Conservation (phyloP, 179 eudicot species). For the Actinidia chinensis region DNA sequence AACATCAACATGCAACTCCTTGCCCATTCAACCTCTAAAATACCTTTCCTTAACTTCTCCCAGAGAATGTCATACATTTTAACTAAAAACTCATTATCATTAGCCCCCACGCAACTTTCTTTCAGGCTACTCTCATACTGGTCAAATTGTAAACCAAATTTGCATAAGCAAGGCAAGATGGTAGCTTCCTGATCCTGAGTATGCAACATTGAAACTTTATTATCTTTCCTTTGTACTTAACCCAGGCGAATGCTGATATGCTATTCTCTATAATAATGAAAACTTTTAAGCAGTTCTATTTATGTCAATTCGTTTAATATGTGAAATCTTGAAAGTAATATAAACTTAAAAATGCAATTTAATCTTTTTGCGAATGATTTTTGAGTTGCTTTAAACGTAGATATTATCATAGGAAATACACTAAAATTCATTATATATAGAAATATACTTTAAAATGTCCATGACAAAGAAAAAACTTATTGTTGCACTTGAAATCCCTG, state of each 20-base stretch:
- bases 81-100: background rate
- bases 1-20: no score
- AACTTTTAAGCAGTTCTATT: background rate
- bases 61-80: background rate
- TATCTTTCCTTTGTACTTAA: background rate
- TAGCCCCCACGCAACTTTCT: background rate
- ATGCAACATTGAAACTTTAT: background rate
- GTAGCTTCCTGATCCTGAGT: background rate
- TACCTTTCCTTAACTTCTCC: background rate
- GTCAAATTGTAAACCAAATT: no score
- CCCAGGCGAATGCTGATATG: slow-evolving; percentile 7
- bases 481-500: slow-evolving; percentile 24
- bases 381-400: background rate
- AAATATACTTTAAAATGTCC: slow-evolving; percentile 1
- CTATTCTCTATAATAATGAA: background rate
- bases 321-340: background rate
- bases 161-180: background rate
- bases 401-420: slow-evolving; percentile 5
- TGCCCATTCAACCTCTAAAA: background rate
- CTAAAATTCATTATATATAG: slow-evolving; percentile 1
- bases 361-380: background rate
- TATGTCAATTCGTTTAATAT: background rate
- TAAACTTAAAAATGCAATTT: slow-evolving; percentile 3
- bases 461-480: background rate
- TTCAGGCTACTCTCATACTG: background rate